Evolutionary conservation across 1,284 basidiomycete genomes (phyloP), one percentile per base, ranked within the genome.

Genomic region (Melampsora americana): DNA sequence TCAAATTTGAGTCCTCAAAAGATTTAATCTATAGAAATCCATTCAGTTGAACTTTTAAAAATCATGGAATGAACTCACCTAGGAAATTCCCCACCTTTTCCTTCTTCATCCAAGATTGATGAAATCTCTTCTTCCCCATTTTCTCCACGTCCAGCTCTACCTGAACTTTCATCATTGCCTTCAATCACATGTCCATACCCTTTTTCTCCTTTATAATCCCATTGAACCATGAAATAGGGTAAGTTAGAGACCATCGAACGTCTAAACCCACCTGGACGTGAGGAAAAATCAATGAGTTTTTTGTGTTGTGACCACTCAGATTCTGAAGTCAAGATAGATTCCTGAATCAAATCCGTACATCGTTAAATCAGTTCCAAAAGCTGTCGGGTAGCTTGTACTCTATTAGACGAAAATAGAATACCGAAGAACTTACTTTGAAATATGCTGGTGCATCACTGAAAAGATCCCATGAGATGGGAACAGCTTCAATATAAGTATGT

Each of bases 171-270:
- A 30, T 88, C 89, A 0, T 88, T 87, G 0, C 94, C 94, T 82
- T 97, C 94, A 78, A 97, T 95, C 76, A 97, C 91, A 83, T 99
- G 96, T 0, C 96, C 96, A 82, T 94, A 99, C 0, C 94, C 94
- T 82, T 92, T 93, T 83, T 95, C 93, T 39, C 95, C 95, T 81
- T 93, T 95, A 84, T 99, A 88, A 84, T 99, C 96, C 84, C 95
- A 99, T 80, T 93, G 92, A 0, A 99, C 91, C 90, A 95, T 95
- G 82, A 99, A 99, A 84, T 99, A 99, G 0, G 96, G 96, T 60
- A 99, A 84, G 80, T 97, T 94, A 1, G 95, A 89, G 5, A 99
- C 95, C 89, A 99, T 91, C 48, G 91, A 89, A 0, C 93, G 87
- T 64, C 93, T 86, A 85, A 96, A 96, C 4, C 93, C 93, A 28